Evolutionary conservation across 441 rosid species (phyloP).

Genomic region (Gossypium gossypioides): DNA sequence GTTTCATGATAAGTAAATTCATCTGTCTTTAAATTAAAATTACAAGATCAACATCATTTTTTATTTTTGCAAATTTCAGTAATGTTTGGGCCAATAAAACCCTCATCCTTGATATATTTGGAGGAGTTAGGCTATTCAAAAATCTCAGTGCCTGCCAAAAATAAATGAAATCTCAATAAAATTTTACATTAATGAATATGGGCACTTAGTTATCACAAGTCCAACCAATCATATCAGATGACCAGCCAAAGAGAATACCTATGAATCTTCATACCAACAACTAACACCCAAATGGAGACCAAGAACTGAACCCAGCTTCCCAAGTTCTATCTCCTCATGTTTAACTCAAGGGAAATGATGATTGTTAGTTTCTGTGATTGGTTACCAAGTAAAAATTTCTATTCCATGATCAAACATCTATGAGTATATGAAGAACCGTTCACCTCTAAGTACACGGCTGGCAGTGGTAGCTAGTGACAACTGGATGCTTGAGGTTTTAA

Average conservation of each 20-base stretch:
- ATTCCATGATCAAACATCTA: not conserved
- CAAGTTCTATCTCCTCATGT: not conserved
- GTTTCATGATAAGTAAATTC: not conserved
- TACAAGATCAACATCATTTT: not conserved
- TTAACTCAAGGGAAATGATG: not conserved
- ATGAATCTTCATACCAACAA: not conserved
- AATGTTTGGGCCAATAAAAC: not conserved
- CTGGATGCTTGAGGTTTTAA: not conserved
- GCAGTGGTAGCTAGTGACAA: not conserved
- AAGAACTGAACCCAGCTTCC: not conserved
- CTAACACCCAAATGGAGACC: not conserved
- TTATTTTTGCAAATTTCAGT: not conserved
- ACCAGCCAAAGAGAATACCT: not conserved
- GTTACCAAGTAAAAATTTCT: not conserved
- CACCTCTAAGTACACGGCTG: not conserved
- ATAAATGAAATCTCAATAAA: not conserved
- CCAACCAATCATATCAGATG: not conserved
- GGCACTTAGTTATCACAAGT: not conserved
- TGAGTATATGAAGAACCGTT: not conserved
- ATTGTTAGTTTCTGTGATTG: not conserved
- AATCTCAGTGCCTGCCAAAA: not conserved
- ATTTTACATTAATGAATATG: not conserved
- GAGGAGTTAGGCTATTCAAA: not conserved
- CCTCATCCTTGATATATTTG: not conserved
- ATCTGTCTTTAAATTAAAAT: not conserved